Evolutionary conservation across 2,329 filamentous ascomycete genomes (phyloP), one percentile per base, ranked within the genome.

Genomic region (Aureobasidium leucospermi): DNA sequence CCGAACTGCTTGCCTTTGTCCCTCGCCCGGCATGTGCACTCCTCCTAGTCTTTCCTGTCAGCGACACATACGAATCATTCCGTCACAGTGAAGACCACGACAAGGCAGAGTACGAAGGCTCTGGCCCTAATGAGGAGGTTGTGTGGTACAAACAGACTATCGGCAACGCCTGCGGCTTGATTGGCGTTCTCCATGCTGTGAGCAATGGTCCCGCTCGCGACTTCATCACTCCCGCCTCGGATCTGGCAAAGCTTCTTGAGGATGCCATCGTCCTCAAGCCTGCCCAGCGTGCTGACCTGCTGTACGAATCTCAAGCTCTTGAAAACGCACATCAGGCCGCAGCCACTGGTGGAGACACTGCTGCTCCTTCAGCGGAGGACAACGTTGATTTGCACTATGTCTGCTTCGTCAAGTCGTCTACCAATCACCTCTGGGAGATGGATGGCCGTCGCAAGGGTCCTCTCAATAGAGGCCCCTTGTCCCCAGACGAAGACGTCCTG

Each of bases 121-220:
- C 78, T 16, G 91, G 91, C 1, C 75, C 81, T 0, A 69, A 68
- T 0, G 90, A 96, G 69, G 86, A 89, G 5, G 89, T 96, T 0
- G 69, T 96, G 7, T 99, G 93, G 94, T 97, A 92, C 80, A 88
- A 85, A 66, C 93, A 97, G 77, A 97, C 92, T 0, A 96, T 97
- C 67, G 83, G 88, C 62, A 96, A 97, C 71, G 90, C 93, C 0
- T 97, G 93, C 72, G 93, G 93, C 0, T 76, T 96, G 46, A 96
- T 96, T 78, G 94, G 89, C 0, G 75, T 97, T 31, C 72, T 97
- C 47, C 94, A 97, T 71, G 88, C 87, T 16, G 83, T 90, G 0
- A 81, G 81, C 47, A 99, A 97, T 72, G 91, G 91, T 0, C 79
- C 81, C 1, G 87, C 89, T 0, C 76, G 81, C 59, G 74, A 76